These are phyloP conservation scores for Chalciporus pseudorubinellus DNA, from an alignment of 768 basidiomycete genomes.

Conservation along the genomic window DNA sequence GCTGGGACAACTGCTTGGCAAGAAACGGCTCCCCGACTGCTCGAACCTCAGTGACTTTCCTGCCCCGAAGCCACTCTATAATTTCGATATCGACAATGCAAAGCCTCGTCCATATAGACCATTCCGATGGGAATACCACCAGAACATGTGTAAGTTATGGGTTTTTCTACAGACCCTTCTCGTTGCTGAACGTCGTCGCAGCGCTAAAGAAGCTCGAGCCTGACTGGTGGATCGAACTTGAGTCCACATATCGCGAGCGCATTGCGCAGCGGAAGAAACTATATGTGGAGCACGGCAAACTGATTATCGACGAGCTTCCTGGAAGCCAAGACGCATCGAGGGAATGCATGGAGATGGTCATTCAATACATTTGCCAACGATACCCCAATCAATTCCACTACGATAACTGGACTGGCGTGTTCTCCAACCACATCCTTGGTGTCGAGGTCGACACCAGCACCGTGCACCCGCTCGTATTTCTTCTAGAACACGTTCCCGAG, in stretches of 20 bases:
- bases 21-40: constrained; percentile 35
- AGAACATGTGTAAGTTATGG: constrained; percentile 47
- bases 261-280: constrained; percentile 43
- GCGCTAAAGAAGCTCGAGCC: constrained; percentile 49
- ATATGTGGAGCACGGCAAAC: constrained; percentile 37
- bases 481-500: constrained; percentile 52
- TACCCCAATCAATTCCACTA: constrained; percentile 53
- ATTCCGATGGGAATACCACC: constrained; percentile 54
- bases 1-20: constrained; percentile 7
- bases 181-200: constrained; percentile 4
- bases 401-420: constrained; percentile 33
- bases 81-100: constrained; percentile 44
- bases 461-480: constrained; percentile 39
- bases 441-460: constrained; percentile 27
- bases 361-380: constrained; percentile 55
- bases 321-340: constrained; percentile 48
- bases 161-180: not conserved
- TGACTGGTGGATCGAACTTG: constrained; percentile 57
- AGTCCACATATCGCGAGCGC: constrained; percentile 47
- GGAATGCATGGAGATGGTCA: constrained; percentile 55
- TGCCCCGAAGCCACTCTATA: constrained; percentile 37
- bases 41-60: constrained; percentile 44
- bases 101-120: constrained; percentile 53
- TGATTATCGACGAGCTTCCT: constrained; percentile 44
- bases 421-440: constrained; percentile 44